Evolutionary conservation across 129 eudicot genomes (phyloP).

Genomic region (Arctium lappa): DNA sequence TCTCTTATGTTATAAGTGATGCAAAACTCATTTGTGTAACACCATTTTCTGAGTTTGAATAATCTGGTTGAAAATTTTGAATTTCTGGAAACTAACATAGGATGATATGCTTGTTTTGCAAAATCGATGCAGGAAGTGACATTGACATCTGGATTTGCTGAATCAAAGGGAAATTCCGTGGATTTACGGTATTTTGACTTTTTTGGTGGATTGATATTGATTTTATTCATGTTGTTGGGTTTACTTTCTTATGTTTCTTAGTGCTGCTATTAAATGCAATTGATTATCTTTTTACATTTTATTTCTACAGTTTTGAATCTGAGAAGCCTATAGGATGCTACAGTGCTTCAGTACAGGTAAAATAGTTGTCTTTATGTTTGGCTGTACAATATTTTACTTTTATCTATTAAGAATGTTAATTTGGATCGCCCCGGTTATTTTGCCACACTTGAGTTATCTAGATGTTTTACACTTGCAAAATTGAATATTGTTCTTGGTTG

Average conservation of each 20-base stretch:
- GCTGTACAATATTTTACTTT: background rate
- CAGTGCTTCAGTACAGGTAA: constrained; percentile 77
- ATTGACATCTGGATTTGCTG: constrained; percentile 38
- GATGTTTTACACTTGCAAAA: background rate
- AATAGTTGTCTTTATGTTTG: background rate
- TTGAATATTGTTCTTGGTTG: background rate
- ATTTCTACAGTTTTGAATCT: constrained; percentile 40
- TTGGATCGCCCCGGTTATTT: background rate
- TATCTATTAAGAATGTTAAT: constrained; percentile 2
- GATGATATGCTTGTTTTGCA: constrained; percentile 10
- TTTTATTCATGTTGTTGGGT: background rate
- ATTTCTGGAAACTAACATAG: background rate
- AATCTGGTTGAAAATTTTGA: background rate
- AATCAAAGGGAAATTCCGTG: constrained; percentile 41
- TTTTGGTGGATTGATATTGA: background rate
- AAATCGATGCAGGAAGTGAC: constrained; percentile 39
- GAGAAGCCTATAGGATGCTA: constrained; percentile 70
- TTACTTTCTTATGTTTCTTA: background rate
- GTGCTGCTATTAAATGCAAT: background rate
- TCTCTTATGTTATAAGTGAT: background rate
- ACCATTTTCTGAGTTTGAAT: background rate
- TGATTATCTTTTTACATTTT: constrained; percentile 1
- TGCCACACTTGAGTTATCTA: constrained; percentile 1
- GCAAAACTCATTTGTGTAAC: background rate
- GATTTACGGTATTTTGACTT: constrained; percentile 36